Base-by-base conservation (phyloP, 23 red algal species). In the Cyanidiococcus yangmingshanensis region DNA sequence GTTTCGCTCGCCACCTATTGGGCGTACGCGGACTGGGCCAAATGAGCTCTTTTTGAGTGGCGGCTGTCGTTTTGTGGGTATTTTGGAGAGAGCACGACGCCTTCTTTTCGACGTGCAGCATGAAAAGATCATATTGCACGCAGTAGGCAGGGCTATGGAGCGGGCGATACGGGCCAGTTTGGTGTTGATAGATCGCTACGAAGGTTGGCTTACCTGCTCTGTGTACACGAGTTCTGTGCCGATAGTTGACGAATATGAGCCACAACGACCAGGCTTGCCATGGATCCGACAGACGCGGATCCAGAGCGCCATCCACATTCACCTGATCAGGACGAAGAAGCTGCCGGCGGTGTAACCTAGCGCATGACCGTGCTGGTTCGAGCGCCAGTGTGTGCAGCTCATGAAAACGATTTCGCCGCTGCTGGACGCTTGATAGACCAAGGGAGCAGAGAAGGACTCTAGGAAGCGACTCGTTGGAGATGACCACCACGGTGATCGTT, bases 271-370 rank as follows among this genome's bases (percentile, higher is more conserved):
- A 7, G 27, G 27, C 32, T 35, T 71, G 63, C 63, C 63, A 35
- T 71, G 32, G n/a, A 35, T 71, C 7, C 63, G 27, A 30, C 63
- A 71, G 32, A 35, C 32, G 63, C 63, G 63, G 16, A 2, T 71
- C 7, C 63, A 71, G 63, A 71, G 63, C 63, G 63, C 63, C n/a
- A 35, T 71, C 63, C 63, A 71, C 27, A 71, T 71, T 35, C 16
- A 71, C 12, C 7, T 71, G 12, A 32, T 71, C 7, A 71, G 32
- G 27, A 71, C 63, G 3, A 71, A 71, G 32, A 71, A 30, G 32
- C 63, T 35, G 63, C 63, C 63, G 3, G 63, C 27, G 7, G 63
- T 71, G 16, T 71, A 71, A 35, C 50, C 16, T 16, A n/a, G 50
- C 50, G n/a, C n/a, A n/a, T n/a, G n/a, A n/a, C n/a, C n/a, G n/a